phyloP scores from a whole-genome alignment of 2,329 filamentous ascomycete genomes.

The Paramyrothecium sp. region DNA sequence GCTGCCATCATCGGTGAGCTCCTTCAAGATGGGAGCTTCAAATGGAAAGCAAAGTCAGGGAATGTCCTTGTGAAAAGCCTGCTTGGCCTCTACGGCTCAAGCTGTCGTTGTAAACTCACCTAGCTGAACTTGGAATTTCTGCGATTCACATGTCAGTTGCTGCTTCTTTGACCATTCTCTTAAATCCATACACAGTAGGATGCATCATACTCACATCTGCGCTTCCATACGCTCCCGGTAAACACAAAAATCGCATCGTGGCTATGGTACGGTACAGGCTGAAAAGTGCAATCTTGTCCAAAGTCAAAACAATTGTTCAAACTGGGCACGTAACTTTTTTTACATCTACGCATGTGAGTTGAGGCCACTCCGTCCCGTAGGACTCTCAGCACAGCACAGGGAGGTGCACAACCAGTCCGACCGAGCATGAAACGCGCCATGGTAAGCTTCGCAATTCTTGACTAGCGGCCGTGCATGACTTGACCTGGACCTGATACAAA shows the following conservation, averaged over 20 bases:
- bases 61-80: background rate
- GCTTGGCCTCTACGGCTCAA: conserved; percentile 10
- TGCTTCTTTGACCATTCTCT: background rate
- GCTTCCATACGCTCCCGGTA: conserved; percentile 58
- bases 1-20: conserved; percentile 1
- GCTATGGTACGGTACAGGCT: background rate
- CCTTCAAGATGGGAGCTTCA: background rate
- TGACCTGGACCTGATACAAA: too few species aligned
- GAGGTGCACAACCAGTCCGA: too few species aligned
- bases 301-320: too few species aligned
- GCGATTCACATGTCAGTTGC: conserved; percentile 1
- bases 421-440: too few species aligned
- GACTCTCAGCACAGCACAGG: too few species aligned
- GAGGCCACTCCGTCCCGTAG: too few species aligned
- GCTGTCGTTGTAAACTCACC: conserved; percentile 23
- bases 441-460: too few species aligned
- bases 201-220: conserved; percentile 47
- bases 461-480: too few species aligned
- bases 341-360: too few species aligned
- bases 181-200: conserved; percentile 2
- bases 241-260: conserved; percentile 55
- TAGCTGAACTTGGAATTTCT: conserved; percentile 58
- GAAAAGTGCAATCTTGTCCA: too few species aligned
- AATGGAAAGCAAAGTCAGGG: background rate
- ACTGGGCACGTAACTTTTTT: background rate